These are phyloP conservation scores for Zoysia pacifica DNA, from an alignment of 176 grass and related monocot species.

Conservation along the genomic window DNA sequence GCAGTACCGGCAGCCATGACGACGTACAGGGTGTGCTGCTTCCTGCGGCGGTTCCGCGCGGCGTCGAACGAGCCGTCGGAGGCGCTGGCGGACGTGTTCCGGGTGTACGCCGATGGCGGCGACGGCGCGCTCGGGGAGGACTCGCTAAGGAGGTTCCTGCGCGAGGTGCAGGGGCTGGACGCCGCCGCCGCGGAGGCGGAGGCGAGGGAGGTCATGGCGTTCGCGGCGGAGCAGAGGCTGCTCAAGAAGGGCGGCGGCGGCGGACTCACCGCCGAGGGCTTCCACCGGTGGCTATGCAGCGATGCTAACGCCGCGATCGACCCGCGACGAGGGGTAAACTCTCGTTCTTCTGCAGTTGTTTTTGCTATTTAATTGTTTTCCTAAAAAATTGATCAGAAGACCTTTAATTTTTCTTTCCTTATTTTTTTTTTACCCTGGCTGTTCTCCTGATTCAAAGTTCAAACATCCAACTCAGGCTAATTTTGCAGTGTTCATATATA, in stretches of 20 bases:
- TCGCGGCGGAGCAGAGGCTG: conserved; percentile 52
- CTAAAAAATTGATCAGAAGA: no score
- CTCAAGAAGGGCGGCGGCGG: conserved; percentile 49
- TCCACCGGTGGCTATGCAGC: conserved; percentile 62
- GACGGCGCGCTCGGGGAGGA: conserved; percentile 51
- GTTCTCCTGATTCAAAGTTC: no score
- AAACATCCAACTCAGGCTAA: no score
- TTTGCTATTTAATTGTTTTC: no score
- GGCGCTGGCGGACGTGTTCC: conserved; percentile 50
- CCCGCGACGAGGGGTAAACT: conserved; percentile 40
- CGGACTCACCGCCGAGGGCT: conserved; percentile 50
- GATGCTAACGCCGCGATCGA: conserved; percentile 61
- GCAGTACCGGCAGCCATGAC: conserved; percentile 33
- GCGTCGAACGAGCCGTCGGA: conserved; percentile 60
- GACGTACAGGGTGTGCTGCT: conserved; percentile 79
- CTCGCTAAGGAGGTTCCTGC: conserved; percentile 56
- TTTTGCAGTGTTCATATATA: no score
- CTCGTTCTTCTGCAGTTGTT: neutral
- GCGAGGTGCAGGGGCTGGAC: conserved; percentile 63
- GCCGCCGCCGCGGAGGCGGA: conserved; percentile 1
- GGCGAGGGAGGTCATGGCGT: conserved; percentile 48
- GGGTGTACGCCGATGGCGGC: conserved; percentile 37
- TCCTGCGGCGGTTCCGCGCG: conserved; percentile 65
- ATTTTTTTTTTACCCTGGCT: no score
- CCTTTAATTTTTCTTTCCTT: no score